phyloP scores from a whole-genome alignment of 2,329 filamentous ascomycete genomes.

The Bipolaris gigantea region DNA sequence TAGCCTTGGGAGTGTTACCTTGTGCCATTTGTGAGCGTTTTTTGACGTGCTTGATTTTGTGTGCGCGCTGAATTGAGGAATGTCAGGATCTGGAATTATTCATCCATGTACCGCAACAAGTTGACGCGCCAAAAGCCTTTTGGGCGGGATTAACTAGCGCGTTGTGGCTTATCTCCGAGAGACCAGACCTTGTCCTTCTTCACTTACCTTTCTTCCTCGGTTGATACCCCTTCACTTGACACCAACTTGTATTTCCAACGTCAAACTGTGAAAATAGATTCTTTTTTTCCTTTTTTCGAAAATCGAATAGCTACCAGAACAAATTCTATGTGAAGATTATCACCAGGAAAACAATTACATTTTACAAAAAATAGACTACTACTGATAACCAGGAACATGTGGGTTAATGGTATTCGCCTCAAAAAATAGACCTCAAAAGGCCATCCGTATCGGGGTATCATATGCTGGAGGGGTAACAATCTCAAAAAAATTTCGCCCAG shows the following conservation, averaged over 20 bases:
- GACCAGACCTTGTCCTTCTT: neutral
- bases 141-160: conserved; percentile 29
- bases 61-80: neutral
- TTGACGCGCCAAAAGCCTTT: conserved; percentile 20
- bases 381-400: neutral
- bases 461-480: neutral
- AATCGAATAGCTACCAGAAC: too few species aligned
- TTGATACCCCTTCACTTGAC: too few species aligned
- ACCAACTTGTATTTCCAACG: too few species aligned
- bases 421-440: neutral
- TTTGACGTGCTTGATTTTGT: neutral
- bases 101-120: neutral
- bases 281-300: too few species aligned
- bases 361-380: neutral
- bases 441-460: neutral
- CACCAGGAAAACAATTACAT: too few species aligned
- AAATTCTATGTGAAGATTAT: too few species aligned
- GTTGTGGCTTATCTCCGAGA: conserved; percentile 14
- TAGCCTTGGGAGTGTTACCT: neutral
- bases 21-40: neutral
- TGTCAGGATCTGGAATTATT: too few species aligned
- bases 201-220: neutral
- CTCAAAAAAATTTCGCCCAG: neutral
- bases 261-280: too few species aligned
- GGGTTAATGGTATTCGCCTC: too few species aligned